Conservation (phyloP, 164 flowering plant genomes). For the Aristolochia californica region DNA sequence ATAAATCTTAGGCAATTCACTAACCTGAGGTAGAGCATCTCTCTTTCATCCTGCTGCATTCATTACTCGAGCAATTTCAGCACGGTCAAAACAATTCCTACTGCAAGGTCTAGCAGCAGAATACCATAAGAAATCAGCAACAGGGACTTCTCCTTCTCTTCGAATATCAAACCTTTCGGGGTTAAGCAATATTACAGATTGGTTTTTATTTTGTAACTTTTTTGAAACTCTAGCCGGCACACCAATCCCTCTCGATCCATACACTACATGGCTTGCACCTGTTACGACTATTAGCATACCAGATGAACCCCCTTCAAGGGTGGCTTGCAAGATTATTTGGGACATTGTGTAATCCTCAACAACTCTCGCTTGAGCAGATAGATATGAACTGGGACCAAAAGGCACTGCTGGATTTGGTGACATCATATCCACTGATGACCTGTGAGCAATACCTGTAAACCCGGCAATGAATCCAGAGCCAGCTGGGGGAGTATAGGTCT, state of each 20-base stretch:
- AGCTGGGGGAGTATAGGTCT: slow-evolving; percentile 77
- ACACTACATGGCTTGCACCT: slow-evolving; percentile 82
- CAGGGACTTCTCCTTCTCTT: slow-evolving; percentile 89
- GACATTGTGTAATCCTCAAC: slow-evolving; percentile 90
- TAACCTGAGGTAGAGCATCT: slow-evolving; percentile 91
- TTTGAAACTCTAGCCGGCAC: slow-evolving; percentile 89
- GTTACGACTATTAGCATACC: slow-evolving; percentile 84
- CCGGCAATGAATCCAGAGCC: slow-evolving; percentile 94
- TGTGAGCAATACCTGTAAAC: slow-evolving; percentile 48
- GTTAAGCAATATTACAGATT: slow-evolving; percentile 76
- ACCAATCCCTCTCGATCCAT: slow-evolving; percentile 88
- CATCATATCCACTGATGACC: slow-evolving; percentile 42
- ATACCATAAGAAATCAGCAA: slow-evolving; percentile 96
- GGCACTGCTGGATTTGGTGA: slow-evolving; percentile 39
- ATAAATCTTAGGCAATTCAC: neutral
- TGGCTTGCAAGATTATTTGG: slow-evolving; percentile 52
- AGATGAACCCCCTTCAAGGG: slow-evolving; percentile 45
- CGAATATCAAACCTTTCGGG: slow-evolving; percentile 85
- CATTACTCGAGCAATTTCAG: slow-evolving; percentile 97
- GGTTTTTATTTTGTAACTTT: slow-evolving; percentile 81
- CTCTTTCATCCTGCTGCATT: slow-evolving; percentile 91
- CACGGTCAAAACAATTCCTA: slow-evolving; percentile 93
- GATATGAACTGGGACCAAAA: slow-evolving; percentile 86
- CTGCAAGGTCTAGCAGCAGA: slow-evolving; percentile 94
- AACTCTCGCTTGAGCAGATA: slow-evolving; percentile 75